Evolutionary conservation across 176 grass and related monocot species (phyloP).

Genomic region (Aegilops umbellulata): DNA sequence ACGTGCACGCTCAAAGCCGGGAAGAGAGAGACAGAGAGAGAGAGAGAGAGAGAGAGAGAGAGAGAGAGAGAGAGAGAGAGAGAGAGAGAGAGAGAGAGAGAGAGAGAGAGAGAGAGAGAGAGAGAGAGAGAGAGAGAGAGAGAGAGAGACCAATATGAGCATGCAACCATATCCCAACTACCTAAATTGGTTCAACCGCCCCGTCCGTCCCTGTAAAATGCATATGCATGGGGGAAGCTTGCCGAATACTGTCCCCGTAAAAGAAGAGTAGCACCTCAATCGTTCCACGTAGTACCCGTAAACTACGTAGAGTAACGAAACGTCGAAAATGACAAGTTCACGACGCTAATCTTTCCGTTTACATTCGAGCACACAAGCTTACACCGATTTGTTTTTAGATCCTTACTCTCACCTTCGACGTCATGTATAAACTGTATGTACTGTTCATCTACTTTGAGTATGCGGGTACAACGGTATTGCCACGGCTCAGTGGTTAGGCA

Average conservation of each 20-base stretch:
- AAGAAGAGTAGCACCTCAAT: neutral
- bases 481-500: too few relatives aligned
- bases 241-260: neutral
- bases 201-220: slow-evolving; percentile 23
- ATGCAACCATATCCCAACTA: slow-evolving; percentile 71
- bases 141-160: slow-evolving; percentile 21
- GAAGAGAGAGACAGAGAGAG: neutral
- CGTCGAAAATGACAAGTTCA: neutral
- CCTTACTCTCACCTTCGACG: neutral
- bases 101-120: neutral
- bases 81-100: neutral
- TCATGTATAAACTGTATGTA: too few relatives aligned
- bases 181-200: slow-evolving; percentile 57
- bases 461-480: too few relatives aligned
- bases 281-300: neutral
- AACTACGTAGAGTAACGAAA: neutral
- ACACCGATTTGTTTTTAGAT: neutral
- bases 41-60: neutral
- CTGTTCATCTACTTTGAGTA: too few relatives aligned
- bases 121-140: neutral
- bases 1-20: slow-evolving; percentile 39
- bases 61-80: neutral
- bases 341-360: neutral
- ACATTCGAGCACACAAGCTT: neutral
- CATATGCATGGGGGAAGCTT: slow-evolving; percentile 18